Evolutionary conservation across 2,329 filamentous ascomycete genomes (phyloP).

Genomic region (Phaeoacremonium minimum): DNA sequence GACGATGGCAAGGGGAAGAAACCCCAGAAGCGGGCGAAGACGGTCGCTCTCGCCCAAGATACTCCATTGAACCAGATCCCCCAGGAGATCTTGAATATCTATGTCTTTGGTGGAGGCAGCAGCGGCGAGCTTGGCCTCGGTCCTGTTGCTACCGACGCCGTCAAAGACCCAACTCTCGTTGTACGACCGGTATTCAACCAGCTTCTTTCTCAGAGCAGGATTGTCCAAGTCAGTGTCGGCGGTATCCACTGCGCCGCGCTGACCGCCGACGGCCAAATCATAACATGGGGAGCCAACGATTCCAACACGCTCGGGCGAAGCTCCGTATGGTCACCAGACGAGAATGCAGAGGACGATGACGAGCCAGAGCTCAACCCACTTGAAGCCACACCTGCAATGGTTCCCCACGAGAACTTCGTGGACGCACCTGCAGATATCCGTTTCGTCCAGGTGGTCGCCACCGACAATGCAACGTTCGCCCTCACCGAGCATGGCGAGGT

Average conservation of each 20-base stretch:
- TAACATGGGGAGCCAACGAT: conserved; percentile 66
- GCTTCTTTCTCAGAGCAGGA: too few species aligned
- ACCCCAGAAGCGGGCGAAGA: too few species aligned
- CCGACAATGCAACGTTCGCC: conserved; percentile 59
- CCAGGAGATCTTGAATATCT: too few species aligned
- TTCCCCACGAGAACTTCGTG: conserved; percentile 22
- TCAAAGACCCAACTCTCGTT: too few species aligned
- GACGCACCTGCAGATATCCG: conserved; percentile 21
- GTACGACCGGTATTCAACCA: too few species aligned
- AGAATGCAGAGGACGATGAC: conserved; percentile 34
- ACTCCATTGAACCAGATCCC: too few species aligned
- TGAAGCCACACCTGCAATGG: conserved; percentile 51
- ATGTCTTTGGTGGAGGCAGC: too few species aligned
- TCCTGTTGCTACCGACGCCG: too few species aligned
- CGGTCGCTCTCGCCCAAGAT: too few species aligned
- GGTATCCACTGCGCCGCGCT: conserved; percentile 61
- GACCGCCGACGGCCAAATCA: conserved; percentile 57
- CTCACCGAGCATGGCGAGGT: conserved; percentile 58
- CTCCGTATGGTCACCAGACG: conserved; percentile 41
- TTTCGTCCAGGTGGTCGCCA: conserved; percentile 55
- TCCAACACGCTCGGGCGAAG: conserved; percentile 59
- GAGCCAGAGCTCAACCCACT: conserved; percentile 50
- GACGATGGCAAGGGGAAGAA: too few species aligned
- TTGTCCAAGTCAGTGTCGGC: conserved; percentile 57
- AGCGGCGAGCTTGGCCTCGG: too few species aligned